Evolutionary conservation across 805 yeast genomes (phyloP).

Genomic region (Jamesozyma piceae): DNA sequence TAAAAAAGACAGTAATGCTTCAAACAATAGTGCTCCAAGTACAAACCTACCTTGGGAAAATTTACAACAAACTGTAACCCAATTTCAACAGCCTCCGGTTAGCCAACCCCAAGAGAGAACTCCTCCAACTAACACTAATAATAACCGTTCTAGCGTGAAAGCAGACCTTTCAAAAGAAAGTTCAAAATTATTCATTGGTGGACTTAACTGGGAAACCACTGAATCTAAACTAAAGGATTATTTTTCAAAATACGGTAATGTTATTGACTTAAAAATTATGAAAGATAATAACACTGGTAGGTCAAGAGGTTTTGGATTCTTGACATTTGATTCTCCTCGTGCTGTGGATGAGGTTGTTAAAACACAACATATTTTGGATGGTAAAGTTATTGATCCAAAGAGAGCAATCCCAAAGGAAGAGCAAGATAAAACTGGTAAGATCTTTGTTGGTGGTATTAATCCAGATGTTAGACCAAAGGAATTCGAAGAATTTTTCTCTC

Average conservation of each 20-base stretch:
- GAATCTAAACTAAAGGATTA: constrained; percentile 78
- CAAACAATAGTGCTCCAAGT: not conserved
- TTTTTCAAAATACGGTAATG: constrained; percentile 82
- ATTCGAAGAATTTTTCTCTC: constrained; percentile 74
- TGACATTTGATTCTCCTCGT: constrained; percentile 72
- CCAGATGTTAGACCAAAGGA: constrained; percentile 88
- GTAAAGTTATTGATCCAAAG: constrained; percentile 94
- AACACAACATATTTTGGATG: constrained; percentile 83
- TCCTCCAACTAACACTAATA: not conserved
- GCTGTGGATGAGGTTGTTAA: constrained; percentile 81
- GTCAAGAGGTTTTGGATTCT: constrained; percentile 90
- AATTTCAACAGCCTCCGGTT: constrained; percentile 15
- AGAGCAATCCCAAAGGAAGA: constrained; percentile 96
- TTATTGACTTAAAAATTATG: constrained; percentile 84
- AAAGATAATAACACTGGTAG: constrained; percentile 79
- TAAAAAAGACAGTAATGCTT: not conserved
- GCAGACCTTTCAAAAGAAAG: constrained; percentile 58
- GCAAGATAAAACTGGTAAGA: constrained; percentile 93
- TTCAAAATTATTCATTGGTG: constrained; percentile 93
- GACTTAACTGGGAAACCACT: constrained; percentile 94
- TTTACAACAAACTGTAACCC: constrained; percentile 25
- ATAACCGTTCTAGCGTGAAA: constrained; percentile 11
- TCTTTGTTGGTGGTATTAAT: constrained; percentile 94
- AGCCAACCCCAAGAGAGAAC: not conserved
- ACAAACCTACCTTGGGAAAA: constrained; percentile 18